Percentiles rank a stretch among this genome's conserved stretches.
Conservation (phyloP, 352 stramenopile genomes). For the Phytopythium vexans region DNA sequence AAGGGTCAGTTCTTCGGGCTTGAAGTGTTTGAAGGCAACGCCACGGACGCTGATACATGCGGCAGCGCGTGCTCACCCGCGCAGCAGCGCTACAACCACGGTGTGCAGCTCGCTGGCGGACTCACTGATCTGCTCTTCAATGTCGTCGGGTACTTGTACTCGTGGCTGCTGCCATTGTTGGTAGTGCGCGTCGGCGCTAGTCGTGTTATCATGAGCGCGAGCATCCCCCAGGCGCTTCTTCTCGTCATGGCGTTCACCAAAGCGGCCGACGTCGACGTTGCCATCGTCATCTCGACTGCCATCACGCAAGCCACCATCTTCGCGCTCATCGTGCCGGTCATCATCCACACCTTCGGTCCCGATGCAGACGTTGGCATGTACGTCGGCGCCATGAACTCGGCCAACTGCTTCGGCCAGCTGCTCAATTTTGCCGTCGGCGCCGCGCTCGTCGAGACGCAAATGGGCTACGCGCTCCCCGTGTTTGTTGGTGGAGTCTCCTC, state of each 20-base stretch:
- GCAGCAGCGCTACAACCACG: conserved; percentile 48
- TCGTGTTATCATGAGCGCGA: conserved; percentile 34
- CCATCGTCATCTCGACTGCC: conserved; percentile 41
- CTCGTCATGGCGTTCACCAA: conserved; percentile 55
- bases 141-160: conserved; percentile 43
- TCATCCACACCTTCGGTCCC: conserved; percentile 62
- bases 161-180: conserved; percentile 43
- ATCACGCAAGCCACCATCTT: conserved; percentile 61
- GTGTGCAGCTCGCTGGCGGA: conserved; percentile 47
- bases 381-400: conserved; percentile 69
- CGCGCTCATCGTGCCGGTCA: conserved; percentile 65
- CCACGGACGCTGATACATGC: conserved; percentile 43
- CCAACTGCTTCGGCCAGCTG: conserved; percentile 67
- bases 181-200: conserved; percentile 37
- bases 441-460: conserved; percentile 53
- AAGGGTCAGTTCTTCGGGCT: conserved; percentile 68
- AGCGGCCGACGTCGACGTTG: conserved; percentile 33
- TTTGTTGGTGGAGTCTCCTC: conserved; percentile 66
- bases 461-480: conserved; percentile 61
- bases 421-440: conserved; percentile 67
- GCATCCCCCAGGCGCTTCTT: conserved; percentile 45
- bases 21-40: conserved; percentile 46
- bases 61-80: conserved; percentile 4
- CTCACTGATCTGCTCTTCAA: conserved; percentile 55
- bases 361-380: conserved; percentile 60